These are phyloP conservation scores for Pinus tabuliformis DNA, from an alignment of 75 land plant species.

Conservation along the genomic window DNA sequence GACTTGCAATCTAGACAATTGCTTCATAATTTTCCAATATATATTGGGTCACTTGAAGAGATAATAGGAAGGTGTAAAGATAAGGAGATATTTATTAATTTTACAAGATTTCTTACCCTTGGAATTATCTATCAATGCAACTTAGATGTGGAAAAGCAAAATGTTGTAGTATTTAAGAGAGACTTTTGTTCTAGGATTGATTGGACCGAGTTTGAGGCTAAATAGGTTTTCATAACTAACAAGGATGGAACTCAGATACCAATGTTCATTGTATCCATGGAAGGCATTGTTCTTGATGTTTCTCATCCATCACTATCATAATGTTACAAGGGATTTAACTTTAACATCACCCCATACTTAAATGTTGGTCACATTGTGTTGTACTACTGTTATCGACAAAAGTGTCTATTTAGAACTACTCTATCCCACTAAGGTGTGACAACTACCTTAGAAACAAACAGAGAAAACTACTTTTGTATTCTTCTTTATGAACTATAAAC, in stretches of 20 bases:
- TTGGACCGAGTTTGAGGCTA: constrained; percentile 58
- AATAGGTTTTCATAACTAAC: constrained; percentile 18
- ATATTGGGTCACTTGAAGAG: constrained; percentile 76
- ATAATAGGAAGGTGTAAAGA: constrained; percentile 75
- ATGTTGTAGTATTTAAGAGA: constrained; percentile 69
- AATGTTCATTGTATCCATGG: constrained; percentile 79
- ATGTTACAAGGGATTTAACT: constrained; percentile 92
- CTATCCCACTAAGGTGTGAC: too few species aligned
- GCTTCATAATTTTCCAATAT: constrained; percentile 66
- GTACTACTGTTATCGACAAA: too few species aligned
- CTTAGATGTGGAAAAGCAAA: constrained; percentile 42
- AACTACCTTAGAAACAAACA: too few species aligned
- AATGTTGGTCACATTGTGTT: constrained; percentile 43
- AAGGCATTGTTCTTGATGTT: constrained; percentile 53
- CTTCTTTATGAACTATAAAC: too few species aligned
- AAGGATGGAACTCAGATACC: constrained; percentile 92
- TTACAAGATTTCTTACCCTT: too few species aligned
- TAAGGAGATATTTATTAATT: too few species aligned
- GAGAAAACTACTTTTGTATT: too few species aligned
- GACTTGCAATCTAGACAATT: constrained; percentile 64
- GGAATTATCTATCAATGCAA: constrained; percentile 53
- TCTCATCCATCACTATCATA: constrained; percentile 76
- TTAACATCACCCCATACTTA: constrained; percentile 80
- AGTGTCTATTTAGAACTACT: too few species aligned
- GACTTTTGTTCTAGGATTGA: constrained; percentile 69